These are phyloP conservation scores for Solanum hybrid DNA, from an alignment of 305 asterid species.

Conservation along the genomic window DNA sequence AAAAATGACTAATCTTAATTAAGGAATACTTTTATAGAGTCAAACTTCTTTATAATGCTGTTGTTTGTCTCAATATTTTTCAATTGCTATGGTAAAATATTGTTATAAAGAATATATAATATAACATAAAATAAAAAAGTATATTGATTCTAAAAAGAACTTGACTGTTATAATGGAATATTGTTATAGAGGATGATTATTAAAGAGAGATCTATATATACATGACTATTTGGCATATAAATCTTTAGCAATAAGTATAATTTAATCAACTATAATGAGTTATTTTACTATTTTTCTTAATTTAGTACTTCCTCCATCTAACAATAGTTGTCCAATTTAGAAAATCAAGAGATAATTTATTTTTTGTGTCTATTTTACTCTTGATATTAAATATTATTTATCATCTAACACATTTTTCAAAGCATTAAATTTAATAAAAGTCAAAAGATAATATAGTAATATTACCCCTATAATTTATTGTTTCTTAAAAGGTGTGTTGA, in stretches of 20 bases:
- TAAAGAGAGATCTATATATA: too few relatives aligned
- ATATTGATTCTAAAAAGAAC: background rate
- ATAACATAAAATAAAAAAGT: background rate
- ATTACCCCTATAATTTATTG: too few relatives aligned
- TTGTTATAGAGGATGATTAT: background rate
- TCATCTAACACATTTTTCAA: too few relatives aligned
- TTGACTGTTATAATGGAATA: background rate
- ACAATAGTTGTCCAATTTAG: too few relatives aligned
- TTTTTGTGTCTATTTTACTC: background rate
- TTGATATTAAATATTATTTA: too few relatives aligned
- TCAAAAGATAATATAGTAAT: too few relatives aligned
- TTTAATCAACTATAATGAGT: background rate
- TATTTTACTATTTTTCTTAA: background rate
- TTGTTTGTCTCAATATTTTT: background rate
- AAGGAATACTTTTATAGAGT: too few relatives aligned
- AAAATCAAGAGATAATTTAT: background rate
- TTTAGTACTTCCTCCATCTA: background rate
- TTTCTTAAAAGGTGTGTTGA: too few relatives aligned
- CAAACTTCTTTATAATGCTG: background rate
- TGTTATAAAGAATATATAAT: background rate
- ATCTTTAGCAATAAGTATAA: background rate
- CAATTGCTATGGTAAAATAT: background rate
- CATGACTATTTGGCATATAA: background rate
- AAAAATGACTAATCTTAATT: background rate
- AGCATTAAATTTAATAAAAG: too few relatives aligned